Conservation (phyloP, 2,329 filamentous ascomycete genomes). For the Fusarium newnesense region DNA sequence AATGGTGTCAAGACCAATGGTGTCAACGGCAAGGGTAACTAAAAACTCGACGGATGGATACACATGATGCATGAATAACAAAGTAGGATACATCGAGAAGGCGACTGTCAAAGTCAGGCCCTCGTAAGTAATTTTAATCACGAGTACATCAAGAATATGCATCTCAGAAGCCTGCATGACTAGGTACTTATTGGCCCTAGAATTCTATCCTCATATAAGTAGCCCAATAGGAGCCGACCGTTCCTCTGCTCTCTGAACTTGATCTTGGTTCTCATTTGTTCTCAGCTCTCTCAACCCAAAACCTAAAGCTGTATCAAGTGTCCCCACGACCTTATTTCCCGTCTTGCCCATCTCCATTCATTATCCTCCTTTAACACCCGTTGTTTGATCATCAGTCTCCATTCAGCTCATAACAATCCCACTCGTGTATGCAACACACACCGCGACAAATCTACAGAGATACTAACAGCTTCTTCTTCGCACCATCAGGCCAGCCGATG, state of each 20-base stretch:
- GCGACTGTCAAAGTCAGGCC: background rate
- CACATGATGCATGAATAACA: background rate
- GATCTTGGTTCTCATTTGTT: background rate
- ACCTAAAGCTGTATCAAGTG: too few relatives aligned
- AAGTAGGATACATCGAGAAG: background rate
- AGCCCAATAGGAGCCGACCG: too few relatives aligned
- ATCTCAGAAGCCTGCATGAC: background rate
- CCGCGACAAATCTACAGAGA: background rate
- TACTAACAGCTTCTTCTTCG: background rate
- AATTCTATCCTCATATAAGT: background rate
- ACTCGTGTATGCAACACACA: rapidly evolving
- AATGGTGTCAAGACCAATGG: background rate
- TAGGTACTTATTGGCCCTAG: background rate
- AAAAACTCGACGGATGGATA: background rate
- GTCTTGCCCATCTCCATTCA: background rate
- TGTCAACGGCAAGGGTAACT: background rate
- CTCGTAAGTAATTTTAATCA: background rate
- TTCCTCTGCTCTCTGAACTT: background rate
- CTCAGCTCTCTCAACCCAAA: background rate
- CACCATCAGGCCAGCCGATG: background rate
- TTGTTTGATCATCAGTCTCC: background rate
- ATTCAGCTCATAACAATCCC: background rate
- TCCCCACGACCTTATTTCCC: background rate
- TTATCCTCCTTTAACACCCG: background rate
- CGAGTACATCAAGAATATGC: background rate